Evolutionary conservation across 768 basidiomycete genomes (phyloP), one percentile per base, ranked within the genome.

Genomic region (Kwoniella pini): DNA sequence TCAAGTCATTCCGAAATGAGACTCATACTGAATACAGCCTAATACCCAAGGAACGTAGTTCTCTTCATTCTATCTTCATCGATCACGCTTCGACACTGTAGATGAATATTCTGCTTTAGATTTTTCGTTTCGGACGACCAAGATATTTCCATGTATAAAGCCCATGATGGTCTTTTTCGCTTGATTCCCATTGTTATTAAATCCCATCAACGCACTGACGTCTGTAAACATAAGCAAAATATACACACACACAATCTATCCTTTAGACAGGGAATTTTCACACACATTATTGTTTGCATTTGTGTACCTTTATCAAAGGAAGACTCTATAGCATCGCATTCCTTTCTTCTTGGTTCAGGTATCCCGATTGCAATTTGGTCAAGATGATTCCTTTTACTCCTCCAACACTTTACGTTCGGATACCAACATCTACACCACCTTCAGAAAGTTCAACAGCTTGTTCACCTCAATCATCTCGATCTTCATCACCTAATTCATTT

Each of bases 361-460:
- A n/a, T n/a, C n/a, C n/a, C 7, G 11, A 42, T 42, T 42, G n/a
- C 19, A 46, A 11, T 21, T 22, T 30, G 9, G 17, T n/a, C 56
- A 51, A 33, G 33, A 61, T 61, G 59, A 30, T 49, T 54, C 52
- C 53, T 28, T 61, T 42, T n/a, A 54, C 42, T 13, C 44, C 55
- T 39, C 45, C 26, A 17, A 38, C 42, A 30, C 33, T 22, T 13
- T 61, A 61, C 39, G n/a, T 42, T 28, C 36, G 43, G 17, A 22
- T 61, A 6, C 59, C 59, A 19, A 52, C 52, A 3, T 60, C 58
- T 7, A 28, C 58, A 15, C 42, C 58, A 2, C 39, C 58, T 2
- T 42, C 52, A 33, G 3, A 30, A 21, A 17, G 40, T 21, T 24
- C 52, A 2, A 12, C 12, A n/a, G 24, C 7, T 30, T 54, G 24